Evolutionary conservation across 2,329 filamentous ascomycete genomes (phyloP), one percentile per base, ranked within the genome.

Genomic region (Paradendryphiella salina): DNA sequence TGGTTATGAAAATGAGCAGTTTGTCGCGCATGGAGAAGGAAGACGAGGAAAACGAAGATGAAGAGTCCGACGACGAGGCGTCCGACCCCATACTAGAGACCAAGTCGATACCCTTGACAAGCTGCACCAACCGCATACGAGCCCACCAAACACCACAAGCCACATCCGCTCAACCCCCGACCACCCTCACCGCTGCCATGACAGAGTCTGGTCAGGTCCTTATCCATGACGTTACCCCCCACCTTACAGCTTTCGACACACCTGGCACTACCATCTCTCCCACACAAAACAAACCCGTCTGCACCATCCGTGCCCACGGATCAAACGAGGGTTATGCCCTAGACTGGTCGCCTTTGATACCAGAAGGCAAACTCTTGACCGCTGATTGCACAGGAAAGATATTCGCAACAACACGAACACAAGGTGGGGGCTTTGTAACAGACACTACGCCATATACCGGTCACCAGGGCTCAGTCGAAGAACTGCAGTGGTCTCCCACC

Each of bases 1-100:
- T 97, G 85, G 86, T 97, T 32, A 90, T 96, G 84, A 97, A 97
- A 78, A 86, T 99, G 72, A 96, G 91, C 69, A 89, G 92, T 13
- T 79, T 99, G 56, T 90, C 89, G 70, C 87, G 86, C 70, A 96
- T 94, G 86, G 89, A 96, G 67, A 86, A 87, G 37, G 86, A 88
- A 13, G 84, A 85, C 23, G 84, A 86, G 11, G 87, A 88, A 40
- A 84, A 82, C 10, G 85, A 83, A 11, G 85, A 89, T 38, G 78
- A 78, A 4, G 88, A 91, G 57, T 66, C 63, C 0, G 87, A 89
- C 55, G 90, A 95, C 54, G 82, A 84, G 59, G 77, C 77, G 59
- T 79, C 88, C 58, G 93, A 99, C 63, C 92, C 94, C 1, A 94
- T 99, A 59, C 85, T 99, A 46, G 94, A 99, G 78, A 92, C 88